Conservation (phyloP, 345 rosid genomes). For the Physaria fendleri region DNA sequence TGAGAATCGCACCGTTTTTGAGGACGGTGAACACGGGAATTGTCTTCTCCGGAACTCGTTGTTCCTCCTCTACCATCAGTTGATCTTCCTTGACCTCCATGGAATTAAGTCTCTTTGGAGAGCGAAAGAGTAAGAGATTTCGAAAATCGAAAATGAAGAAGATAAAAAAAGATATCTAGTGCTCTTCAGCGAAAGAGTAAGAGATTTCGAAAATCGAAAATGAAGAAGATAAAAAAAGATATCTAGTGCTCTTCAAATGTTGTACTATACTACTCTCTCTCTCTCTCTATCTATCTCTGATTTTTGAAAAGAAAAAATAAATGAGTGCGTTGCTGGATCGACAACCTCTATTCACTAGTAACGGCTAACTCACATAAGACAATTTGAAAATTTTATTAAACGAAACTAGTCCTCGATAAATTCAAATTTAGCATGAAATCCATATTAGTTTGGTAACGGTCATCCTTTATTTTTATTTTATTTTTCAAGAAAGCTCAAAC, state of each 20-base stretch:
- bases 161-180: background rate
- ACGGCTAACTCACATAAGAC: conserved; percentile 6
- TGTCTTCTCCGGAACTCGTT: conserved; percentile 32
- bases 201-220: background rate
- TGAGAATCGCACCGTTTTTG: conserved; percentile 73
- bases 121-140: background rate
- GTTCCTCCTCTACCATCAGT: background rate
- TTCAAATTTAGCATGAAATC: background rate
- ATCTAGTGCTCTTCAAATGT: background rate
- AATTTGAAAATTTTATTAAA: background rate
- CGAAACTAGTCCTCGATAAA: background rate
- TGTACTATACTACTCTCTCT: too few relatives aligned
- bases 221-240: background rate
- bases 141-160: background rate
- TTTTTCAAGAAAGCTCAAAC: too few relatives aligned
- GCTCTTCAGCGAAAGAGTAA: background rate
- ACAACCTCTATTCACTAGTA: conserved; percentile 3
- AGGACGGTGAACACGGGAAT: conserved; percentile 77
- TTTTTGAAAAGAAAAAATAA: conserved; percentile 45
- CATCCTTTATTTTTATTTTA: too few relatives aligned
- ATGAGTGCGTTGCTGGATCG: conserved; percentile 37
- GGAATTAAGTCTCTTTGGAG: background rate
- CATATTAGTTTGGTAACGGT: too few relatives aligned
- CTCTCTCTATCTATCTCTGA: background rate
- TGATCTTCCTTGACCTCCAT: conserved; percentile 32